Percentiles rank a stretch among this genome's conserved stretches.
These are phyloP conservation scores for Aureobasidium sp. DNA, from an alignment of 2,329 filamentous ascomycete species.

Conservation along the genomic window DNA sequence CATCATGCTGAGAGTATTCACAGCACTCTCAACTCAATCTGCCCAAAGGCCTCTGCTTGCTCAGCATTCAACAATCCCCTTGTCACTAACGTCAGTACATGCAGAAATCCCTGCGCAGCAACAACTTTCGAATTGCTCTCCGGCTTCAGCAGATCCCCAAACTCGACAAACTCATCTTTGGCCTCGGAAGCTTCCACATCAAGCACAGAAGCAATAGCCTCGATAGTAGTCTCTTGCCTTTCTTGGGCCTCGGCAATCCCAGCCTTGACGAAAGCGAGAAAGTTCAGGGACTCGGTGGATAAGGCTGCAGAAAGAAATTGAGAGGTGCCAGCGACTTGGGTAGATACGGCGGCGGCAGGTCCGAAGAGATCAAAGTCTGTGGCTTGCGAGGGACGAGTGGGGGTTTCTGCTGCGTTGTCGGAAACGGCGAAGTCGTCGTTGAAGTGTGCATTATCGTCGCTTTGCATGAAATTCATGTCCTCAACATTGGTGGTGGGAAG, in stretches of 20 bases:
- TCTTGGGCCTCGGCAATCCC: conserved; percentile 31
- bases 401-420: neutral
- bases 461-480: conserved; percentile 5
- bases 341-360: conserved; percentile 37
- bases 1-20: neutral
- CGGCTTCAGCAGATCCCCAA: conserved; percentile 61
- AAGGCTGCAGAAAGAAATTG: conserved; percentile 45
- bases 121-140: conserved; percentile 46
- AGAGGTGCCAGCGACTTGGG: conserved; percentile 38
- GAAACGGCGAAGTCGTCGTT: neutral
- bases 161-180: conserved; percentile 44
- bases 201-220: neutral
- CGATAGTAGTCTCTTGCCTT: conserved; percentile 14
- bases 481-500: neutral
- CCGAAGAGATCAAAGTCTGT: conserved; percentile 36
- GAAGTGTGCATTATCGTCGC: neutral
- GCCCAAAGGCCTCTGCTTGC: conserved; percentile 42
- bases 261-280: conserved; percentile 49
- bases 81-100: conserved; percentile 57
- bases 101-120: conserved; percentile 67
- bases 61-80: conserved; percentile 43
- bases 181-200: conserved; percentile 14
- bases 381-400: neutral
- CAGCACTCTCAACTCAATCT: neutral
- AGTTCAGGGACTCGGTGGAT: conserved; percentile 53